These are phyloP conservation scores for Leishmania arabica DNA, from an alignment of 208 protist species.

Conservation along the genomic window DNA sequence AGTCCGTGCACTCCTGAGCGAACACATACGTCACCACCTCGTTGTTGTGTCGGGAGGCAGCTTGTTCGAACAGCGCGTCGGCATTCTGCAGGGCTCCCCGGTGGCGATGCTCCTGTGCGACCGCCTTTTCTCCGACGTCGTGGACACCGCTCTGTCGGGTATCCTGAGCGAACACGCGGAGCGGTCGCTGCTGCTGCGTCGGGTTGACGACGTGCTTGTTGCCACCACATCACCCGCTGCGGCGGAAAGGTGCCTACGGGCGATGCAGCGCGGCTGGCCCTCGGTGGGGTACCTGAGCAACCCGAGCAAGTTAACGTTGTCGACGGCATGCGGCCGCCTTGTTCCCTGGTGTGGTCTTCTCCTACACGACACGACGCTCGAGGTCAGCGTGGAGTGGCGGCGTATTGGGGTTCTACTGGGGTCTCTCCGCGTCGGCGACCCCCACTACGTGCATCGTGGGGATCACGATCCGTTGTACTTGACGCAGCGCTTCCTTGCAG, in stretches of 20 bases:
- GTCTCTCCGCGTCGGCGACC: slow-evolving; percentile 19
- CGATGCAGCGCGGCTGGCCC: slow-evolving; percentile 51
- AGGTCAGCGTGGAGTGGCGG: slow-evolving; percentile 71
- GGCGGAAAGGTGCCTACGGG: slow-evolving; percentile 42
- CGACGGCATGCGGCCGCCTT: neutral
- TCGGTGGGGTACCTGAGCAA: slow-evolving; percentile 54
- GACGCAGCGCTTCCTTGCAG: slow-evolving; percentile 45
- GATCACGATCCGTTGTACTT: slow-evolving; percentile 23
- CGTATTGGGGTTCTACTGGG: slow-evolving; percentile 40
- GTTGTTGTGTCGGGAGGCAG: slow-evolving; percentile 32
- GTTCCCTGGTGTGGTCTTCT: slow-evolving; percentile 72
- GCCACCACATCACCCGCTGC: slow-evolving; percentile 57
- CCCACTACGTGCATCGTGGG: slow-evolving; percentile 10
- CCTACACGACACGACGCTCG: slow-evolving; percentile 38
- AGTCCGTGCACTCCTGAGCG: slow-evolving; percentile 35
- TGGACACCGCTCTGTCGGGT: slow-evolving; percentile 29
- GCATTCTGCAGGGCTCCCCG: slow-evolving; percentile 75
- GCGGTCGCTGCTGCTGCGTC: slow-evolving; percentile 59
- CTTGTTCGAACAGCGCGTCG: slow-evolving; percentile 49
- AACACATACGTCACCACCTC: slow-evolving; percentile 55
- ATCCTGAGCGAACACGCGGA: slow-evolving; percentile 42
- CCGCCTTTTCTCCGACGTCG: slow-evolving; percentile 36
- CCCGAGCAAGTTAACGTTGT: slow-evolving; percentile 14
- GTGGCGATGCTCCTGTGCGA: slow-evolving; percentile 84
- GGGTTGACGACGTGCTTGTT: slow-evolving; percentile 81